phyloP scores from a whole-genome alignment of 1,284 basidiomycete species.

The Boletus mariae region DNA sequence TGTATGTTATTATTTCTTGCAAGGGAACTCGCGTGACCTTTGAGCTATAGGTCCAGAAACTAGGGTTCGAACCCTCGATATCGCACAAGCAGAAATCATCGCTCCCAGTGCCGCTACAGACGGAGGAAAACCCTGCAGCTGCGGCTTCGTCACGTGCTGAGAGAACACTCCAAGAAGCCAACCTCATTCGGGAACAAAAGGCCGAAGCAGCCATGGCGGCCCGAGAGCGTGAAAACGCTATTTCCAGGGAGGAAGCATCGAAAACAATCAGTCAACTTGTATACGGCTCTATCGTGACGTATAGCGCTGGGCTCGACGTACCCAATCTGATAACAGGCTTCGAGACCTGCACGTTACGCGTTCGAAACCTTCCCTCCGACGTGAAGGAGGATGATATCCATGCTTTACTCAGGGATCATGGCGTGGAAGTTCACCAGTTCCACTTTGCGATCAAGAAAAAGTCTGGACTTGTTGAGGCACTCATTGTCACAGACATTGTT shows the following conservation, averaged over 20 bases:
- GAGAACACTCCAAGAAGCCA: background rate
- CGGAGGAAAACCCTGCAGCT: background rate
- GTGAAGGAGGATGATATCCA: conserved; percentile 37
- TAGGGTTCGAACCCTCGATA: background rate
- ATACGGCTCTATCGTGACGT: conserved; percentile 46
- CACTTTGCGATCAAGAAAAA: conserved; percentile 32
- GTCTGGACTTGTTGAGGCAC: conserved; percentile 31
- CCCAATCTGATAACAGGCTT: conserved; percentile 42
- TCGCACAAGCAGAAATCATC: conserved; percentile 1
- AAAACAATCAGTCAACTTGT: conserved; percentile 41
- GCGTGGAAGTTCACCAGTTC: conserved; percentile 32
- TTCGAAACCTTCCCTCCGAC: conserved; percentile 41
- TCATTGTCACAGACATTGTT: conserved; percentile 37
- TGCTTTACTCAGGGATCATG: conserved; percentile 38
- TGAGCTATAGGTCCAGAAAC: conserved; percentile 4
- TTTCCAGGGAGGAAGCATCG: conserved; percentile 34
- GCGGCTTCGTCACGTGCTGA: background rate
- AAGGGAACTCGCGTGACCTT: background rate
- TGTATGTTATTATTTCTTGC: conserved; percentile 15
- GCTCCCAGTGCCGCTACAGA: background rate
- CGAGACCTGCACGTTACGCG: conserved; percentile 43
- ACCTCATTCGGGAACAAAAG: conserved; percentile 1
- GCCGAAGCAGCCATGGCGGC: conserved; percentile 7
- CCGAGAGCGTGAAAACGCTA: conserved; percentile 14
- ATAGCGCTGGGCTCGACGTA: conserved; percentile 43